A percentile compares a stretch with the other conserved stretches of the same genome.
Evolutionary conservation across 2,329 filamentous ascomycete genomes (phyloP).

Genomic region (Bipolaris cookei): DNA sequence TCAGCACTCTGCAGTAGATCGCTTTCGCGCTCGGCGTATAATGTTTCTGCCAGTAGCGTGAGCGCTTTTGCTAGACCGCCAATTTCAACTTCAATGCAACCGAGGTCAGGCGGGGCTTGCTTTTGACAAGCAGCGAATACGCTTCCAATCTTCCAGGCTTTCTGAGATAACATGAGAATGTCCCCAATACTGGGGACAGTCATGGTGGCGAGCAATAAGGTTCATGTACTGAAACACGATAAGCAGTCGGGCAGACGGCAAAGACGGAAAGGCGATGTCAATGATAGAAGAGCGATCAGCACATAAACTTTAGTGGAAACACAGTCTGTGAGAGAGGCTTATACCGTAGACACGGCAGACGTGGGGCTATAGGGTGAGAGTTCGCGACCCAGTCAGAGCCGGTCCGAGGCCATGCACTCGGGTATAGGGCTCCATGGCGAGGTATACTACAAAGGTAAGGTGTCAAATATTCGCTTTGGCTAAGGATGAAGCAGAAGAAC

Average conservation of each 20-base stretch:
- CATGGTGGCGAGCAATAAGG: slow-evolving; percentile 27
- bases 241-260: slow-evolving; percentile 1
- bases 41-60: slow-evolving; percentile 54
- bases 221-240: slow-evolving; percentile 17
- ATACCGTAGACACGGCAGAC: slow-evolving; percentile 25
- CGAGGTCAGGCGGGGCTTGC: slow-evolving; percentile 51
- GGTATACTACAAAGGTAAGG: slow-evolving; percentile 15
- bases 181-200: slow-evolving; percentile 50
- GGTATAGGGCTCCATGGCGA: slow-evolving; percentile 23
- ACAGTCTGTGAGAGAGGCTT: slow-evolving; percentile 25
- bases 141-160: slow-evolving; percentile 54
- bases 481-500: slow-evolving; percentile 19
- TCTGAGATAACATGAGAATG: slow-evolving; percentile 55
- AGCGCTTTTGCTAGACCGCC: slow-evolving; percentile 52
- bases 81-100: slow-evolving; percentile 52
- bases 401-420: slow-evolving; percentile 33
- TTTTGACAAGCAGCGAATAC: slow-evolving; percentile 53
- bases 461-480: slow-evolving; percentile 22
- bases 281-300: not conserved
- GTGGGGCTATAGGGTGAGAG: slow-evolving; percentile 29
- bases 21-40: slow-evolving; percentile 48
- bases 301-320: slow-evolving; percentile 4
- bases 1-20: slow-evolving; percentile 47
- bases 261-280: not conserved
- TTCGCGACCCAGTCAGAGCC: slow-evolving; percentile 17